A percentile compares a stretch with the other conserved stretches of the same genome.
phyloP scores from a whole-genome alignment of 2,329 filamentous ascomycete genomes.

The Phialophora chinensis region DNA sequence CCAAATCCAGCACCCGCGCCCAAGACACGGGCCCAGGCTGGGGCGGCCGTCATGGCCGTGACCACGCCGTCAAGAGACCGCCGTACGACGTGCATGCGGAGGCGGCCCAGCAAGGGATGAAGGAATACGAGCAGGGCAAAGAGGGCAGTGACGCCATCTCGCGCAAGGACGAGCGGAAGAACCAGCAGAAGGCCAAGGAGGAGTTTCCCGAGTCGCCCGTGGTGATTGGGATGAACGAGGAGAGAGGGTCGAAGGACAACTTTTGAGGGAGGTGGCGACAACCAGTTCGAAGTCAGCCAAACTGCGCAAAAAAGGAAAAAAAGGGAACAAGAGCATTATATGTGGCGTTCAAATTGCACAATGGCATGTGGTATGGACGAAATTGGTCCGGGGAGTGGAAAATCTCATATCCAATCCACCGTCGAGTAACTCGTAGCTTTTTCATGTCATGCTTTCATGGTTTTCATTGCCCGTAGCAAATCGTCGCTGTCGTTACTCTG shows the following conservation, averaged over 20 bases:
- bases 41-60: slow-evolving; percentile 45
- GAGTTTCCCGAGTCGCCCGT: slow-evolving; percentile 58
- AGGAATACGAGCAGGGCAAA: slow-evolving; percentile 45
- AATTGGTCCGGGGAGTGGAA: background rate
- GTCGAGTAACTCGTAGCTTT: background rate
- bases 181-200: slow-evolving; percentile 51
- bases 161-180: slow-evolving; percentile 48
- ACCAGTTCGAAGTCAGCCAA: background rate
- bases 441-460: background rate
- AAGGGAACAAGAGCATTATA: background rate
- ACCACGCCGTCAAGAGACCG: slow-evolving; percentile 47
- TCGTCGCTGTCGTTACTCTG: background rate
- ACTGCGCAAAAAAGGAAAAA: background rate
- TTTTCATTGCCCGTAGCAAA: slow-evolving; percentile 4
- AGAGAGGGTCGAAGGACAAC: slow-evolving; percentile 49
- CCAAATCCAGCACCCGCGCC: slow-evolving; percentile 13
- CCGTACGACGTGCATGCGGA: slow-evolving; percentile 45
- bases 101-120: slow-evolving; percentile 41
- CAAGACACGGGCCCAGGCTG: slow-evolving; percentile 39
- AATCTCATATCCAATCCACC: background rate
- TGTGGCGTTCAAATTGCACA: slow-evolving; percentile 10
- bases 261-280: background rate
- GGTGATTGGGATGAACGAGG: slow-evolving; percentile 61
- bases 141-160: slow-evolving; percentile 50
- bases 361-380: slow-evolving; percentile 3